These are phyloP conservation scores for Macaranga tanarius DNA, from an alignment of 441 rosid genomes.

Conservation along the genomic window DNA sequence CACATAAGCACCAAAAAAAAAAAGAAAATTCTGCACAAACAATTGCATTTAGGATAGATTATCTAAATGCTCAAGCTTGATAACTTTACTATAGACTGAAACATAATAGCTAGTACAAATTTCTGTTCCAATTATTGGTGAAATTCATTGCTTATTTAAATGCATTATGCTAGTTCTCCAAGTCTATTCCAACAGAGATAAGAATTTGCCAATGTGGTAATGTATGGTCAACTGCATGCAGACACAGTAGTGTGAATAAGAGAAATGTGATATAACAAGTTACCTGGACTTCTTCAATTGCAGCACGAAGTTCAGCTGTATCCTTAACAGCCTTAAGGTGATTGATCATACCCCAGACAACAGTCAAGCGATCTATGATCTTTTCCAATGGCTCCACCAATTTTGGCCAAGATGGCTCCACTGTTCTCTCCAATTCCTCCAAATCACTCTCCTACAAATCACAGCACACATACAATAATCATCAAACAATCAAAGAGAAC, in stretches of 20 bases:
- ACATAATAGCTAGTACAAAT: background rate
- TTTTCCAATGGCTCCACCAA: conserved; percentile 88
- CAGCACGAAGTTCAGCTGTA: conserved; percentile 78
- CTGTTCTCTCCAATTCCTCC: conserved; percentile 71
- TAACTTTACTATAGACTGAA: background rate
- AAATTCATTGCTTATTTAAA: background rate
- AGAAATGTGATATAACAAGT: background rate
- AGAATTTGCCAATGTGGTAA: background rate
- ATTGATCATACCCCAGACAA: conserved; percentile 74
- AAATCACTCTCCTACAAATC: conserved; percentile 58
- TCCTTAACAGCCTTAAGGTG: conserved; percentile 86
- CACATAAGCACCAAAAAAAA: conserved; percentile 22
- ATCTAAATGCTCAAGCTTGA: background rate
- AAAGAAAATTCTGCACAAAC: background rate
- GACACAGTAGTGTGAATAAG: no score
- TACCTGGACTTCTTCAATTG: conserved; percentile 91
- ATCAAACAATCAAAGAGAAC: conserved; percentile 6
- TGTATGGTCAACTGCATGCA: background rate
- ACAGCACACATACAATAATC: conserved; percentile 5
- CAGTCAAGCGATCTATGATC: conserved; percentile 53
- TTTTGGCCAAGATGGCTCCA: conserved; percentile 82
- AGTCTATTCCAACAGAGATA: background rate
- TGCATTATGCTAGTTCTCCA: background rate
- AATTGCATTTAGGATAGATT: background rate
- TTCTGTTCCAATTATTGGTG: background rate